These are phyloP conservation scores for Moniliella sp. DNA, from an alignment of 1,284 basidiomycete species.

Conservation along the genomic window DNA sequence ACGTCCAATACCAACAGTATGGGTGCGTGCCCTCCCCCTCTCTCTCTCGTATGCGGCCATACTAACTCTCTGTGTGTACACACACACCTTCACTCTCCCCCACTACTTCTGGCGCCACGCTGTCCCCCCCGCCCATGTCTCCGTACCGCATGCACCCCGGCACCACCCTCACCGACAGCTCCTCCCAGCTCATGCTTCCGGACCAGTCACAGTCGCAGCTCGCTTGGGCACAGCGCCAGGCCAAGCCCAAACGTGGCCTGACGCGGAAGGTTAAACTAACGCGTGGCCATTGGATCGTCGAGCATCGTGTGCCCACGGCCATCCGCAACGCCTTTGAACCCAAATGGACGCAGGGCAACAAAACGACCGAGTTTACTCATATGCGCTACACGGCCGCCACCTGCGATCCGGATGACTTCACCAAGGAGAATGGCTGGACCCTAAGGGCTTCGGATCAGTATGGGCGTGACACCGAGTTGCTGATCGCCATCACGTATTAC, in stretches of 20 bases:
- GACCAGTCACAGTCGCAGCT: conserved; percentile 5
- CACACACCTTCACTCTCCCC: background rate
- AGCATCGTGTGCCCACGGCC: conserved; percentile 56
- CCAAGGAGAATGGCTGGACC: conserved; percentile 47
- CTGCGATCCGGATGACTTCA: conserved; percentile 79
- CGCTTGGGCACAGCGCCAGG: conserved; percentile 32
- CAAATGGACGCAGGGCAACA: conserved; percentile 42
- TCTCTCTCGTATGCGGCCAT: background rate
- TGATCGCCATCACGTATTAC: conserved; percentile 46
- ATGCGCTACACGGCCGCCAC: conserved; percentile 63
- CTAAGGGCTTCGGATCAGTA: conserved; percentile 60
- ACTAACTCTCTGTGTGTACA: background rate
- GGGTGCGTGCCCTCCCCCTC: background rate
- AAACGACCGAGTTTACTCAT: conserved; percentile 56
- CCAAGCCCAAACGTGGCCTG: conserved; percentile 33
- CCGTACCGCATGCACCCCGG: background rate
- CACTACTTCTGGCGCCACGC: background rate
- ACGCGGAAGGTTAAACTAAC: conserved; percentile 70
- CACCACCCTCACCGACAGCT: background rate
- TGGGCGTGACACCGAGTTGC: conserved; percentile 68
- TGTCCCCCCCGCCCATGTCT: background rate
- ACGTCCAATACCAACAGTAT: background rate
- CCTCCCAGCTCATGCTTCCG: background rate
- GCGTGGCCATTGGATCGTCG: conserved; percentile 37
- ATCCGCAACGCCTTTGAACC: conserved; percentile 63